Evolutionary conservation across 768 basidiomycete species (phyloP).

Genomic region (Clitopilus passeckerianus): DNA sequence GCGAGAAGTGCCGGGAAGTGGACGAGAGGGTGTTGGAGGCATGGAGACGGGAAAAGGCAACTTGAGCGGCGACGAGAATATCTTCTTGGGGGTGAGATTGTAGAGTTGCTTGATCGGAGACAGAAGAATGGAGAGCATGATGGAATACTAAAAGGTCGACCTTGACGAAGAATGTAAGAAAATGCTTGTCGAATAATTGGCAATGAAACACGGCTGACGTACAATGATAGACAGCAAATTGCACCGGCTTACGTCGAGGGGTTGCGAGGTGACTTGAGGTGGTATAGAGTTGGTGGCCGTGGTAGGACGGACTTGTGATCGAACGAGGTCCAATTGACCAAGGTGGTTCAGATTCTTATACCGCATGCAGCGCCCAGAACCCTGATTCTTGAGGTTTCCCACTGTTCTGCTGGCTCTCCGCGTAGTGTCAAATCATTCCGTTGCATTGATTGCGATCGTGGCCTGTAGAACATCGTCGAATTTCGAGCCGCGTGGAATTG

Average conservation of each 20-base stretch:
- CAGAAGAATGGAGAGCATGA: constrained; percentile 2
- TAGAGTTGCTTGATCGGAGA: not conserved
- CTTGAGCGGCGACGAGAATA: not conserved
- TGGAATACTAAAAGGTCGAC: not conserved
- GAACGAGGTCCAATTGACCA: too few relatives aligned
- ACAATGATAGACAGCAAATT: not conserved
- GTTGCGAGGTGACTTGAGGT: not conserved
- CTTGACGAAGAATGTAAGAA: not conserved
- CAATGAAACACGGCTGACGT: too few relatives aligned
- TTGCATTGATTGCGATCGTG: too few relatives aligned
- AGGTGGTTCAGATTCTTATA: too few relatives aligned
- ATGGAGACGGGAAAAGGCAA: not conserved
- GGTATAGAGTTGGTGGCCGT: too few relatives aligned
- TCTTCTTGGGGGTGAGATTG: not conserved
- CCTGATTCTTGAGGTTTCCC: too few relatives aligned
- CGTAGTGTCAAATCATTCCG: too few relatives aligned
- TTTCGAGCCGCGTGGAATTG: too few relatives aligned
- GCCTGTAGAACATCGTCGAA: too few relatives aligned
- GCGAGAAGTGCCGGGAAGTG: not conserved
- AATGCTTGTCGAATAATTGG: not conserved
- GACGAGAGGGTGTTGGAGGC: not conserved
- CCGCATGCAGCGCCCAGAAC: too few relatives aligned
- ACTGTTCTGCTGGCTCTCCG: too few relatives aligned
- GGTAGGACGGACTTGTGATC: too few relatives aligned
- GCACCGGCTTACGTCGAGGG: not conserved